Percentiles rank a stretch among this genome's conserved stretches.
Evolutionary conservation across 495 filamentous ascomycete species (phyloP).

Genomic region (Trichoderma erinaceum): DNA sequence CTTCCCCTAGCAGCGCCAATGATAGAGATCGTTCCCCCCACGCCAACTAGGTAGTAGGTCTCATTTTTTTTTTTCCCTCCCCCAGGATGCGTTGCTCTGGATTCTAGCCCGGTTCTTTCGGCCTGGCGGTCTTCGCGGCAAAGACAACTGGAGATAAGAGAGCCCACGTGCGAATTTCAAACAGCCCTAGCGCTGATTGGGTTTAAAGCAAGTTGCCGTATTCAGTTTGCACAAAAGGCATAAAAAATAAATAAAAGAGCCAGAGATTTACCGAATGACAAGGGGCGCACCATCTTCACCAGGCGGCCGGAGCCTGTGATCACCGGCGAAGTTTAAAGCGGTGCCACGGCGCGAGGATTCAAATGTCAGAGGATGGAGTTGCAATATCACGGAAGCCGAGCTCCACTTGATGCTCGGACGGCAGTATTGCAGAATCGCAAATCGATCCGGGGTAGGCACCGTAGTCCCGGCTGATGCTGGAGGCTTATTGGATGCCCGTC

Average conservation of each 20-base stretch:
- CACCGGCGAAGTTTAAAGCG: not conserved
- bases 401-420: constrained; percentile 10
- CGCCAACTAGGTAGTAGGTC: constrained; percentile 3
- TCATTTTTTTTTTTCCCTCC: constrained; percentile 15
- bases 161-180: constrained; percentile 9
- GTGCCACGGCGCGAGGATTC: constrained; percentile 1
- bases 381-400: constrained; percentile 9
- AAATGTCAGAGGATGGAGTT: not conserved
- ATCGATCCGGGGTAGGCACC: constrained; percentile 1
- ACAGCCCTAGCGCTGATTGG: constrained; percentile 10
- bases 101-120: constrained; percentile 10
- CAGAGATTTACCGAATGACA: constrained; percentile 2
- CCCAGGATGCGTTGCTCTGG: not conserved
- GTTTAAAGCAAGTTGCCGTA: not conserved
- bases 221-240: not conserved
- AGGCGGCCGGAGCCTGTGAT: not conserved
- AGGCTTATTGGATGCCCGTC: constrained; percentile 5
- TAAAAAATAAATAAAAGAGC: not conserved
- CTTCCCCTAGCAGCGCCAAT: not conserved
- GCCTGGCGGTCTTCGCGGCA: constrained; percentile 13
- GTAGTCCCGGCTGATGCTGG: not conserved
- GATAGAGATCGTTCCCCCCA: constrained; percentile 12
- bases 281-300: not conserved
- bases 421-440: not conserved
- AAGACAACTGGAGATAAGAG: not conserved